Percentiles rank a stretch among this genome's conserved stretches.
Evolutionary conservation across 371 early-diverging fungal genomes (phyloP).

Genomic region (Saksenaea oblongispora): DNA sequence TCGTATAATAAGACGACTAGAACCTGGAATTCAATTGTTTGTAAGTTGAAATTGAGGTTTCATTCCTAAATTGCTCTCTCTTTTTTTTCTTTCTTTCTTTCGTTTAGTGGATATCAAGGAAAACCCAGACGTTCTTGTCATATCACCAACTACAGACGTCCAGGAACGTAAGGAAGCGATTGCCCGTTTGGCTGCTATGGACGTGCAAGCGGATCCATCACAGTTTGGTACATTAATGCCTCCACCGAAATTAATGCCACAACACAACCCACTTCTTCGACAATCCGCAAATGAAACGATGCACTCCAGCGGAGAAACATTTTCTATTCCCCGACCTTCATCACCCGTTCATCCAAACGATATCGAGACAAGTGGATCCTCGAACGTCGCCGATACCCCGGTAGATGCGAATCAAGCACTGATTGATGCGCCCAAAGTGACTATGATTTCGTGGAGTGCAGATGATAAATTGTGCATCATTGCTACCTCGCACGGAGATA

Average conservation of each 20-base stretch:
- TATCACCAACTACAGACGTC: slow-evolving; percentile 4
- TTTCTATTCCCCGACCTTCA: background rate
- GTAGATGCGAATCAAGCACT: background rate
- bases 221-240: slow-evolving; percentile 16
- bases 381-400: background rate
- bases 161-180: background rate
- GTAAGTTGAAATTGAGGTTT: slow-evolving; percentile 16
- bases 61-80: background rate
- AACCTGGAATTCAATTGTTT: slow-evolving; percentile 37
- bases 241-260: background rate
- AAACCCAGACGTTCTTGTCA: slow-evolving; percentile 14
- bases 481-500: slow-evolving; percentile 62
- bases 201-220: background rate
- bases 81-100: background rate
- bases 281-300: background rate
- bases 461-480: slow-evolving; percentile 64
- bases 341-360: background rate
- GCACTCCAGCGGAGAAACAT: background rate
- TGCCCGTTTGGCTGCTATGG: background rate
- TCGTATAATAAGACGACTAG: slow-evolving; percentile 29
- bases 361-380: background rate
- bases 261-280: background rate
- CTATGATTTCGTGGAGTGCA: slow-evolving; percentile 61
- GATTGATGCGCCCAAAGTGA: slow-evolving; percentile 38
- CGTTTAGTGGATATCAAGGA: slow-evolving; percentile 30